Evolutionary conservation across 495 filamentous ascomycete species (phyloP).

Genomic region (Hypoxylon lienhwacheense): DNA sequence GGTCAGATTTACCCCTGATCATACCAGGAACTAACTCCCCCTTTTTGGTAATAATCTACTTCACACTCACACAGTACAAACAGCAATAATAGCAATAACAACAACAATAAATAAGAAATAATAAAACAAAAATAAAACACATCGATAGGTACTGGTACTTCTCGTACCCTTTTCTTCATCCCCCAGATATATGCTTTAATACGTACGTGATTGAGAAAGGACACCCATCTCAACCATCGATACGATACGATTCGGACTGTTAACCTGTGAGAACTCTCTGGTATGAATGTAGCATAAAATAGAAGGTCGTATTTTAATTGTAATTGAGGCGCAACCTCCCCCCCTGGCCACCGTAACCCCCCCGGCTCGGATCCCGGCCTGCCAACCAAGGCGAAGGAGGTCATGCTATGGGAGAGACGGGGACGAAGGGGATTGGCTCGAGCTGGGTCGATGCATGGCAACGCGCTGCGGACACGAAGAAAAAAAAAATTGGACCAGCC

Average conservation of each 20-base stretch:
- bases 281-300: conserved; percentile 4
- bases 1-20: conserved; percentile 21
- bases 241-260: conserved; percentile 2
- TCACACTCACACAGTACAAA: not conserved
- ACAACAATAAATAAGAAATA: not conserved
- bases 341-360: no score
- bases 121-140: not conserved
- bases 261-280: not conserved
- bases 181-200: no score
- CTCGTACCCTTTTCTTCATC: no score
- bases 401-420: no score
- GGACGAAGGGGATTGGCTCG: no score
- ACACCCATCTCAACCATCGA: no score
- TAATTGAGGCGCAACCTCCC: conserved; percentile 22
- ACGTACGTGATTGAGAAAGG: no score
- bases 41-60: conserved; percentile 5
- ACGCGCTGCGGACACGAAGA: conserved; percentile 34
- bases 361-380: conserved; percentile 12
- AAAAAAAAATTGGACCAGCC: conserved; percentile 35
- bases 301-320: conserved; percentile 6
- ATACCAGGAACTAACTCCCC: conserved; percentile 7
- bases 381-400: conserved; percentile 23
- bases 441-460: conserved; percentile 31
- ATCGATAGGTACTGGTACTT: no score
- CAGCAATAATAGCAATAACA: not conserved